These are phyloP conservation scores for Scytalidium sp. DNA, from an alignment of 2,329 filamentous ascomycete genomes.

Conservation along the genomic window DNA sequence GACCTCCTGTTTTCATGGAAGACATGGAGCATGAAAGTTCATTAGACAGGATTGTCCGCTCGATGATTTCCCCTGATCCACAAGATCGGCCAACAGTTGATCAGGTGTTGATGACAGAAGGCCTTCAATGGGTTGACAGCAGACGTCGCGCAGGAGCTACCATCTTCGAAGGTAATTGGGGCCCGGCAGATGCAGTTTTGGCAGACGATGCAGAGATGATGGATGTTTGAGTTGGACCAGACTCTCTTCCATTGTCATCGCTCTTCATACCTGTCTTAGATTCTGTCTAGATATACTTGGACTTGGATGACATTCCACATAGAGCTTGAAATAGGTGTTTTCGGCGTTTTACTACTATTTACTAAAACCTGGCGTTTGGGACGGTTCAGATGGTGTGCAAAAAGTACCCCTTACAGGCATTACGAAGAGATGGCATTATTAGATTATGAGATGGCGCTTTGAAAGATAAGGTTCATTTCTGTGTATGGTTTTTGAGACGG, in stretches of 20 bases:
- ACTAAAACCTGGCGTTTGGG: neutral
- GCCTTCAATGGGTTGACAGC: slow-evolving; percentile 74
- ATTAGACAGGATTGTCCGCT: slow-evolving; percentile 78
- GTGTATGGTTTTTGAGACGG: neutral
- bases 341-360: slow-evolving; percentile 14
- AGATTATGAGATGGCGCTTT: neutral
- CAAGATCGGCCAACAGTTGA: slow-evolving; percentile 69
- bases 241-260: slow-evolving; percentile 13
- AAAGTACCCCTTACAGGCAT: neutral
- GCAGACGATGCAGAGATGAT: slow-evolving; percentile 34
- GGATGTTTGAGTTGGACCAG: slow-evolving; percentile 25
- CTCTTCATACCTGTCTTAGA: slow-evolving; percentile 14
- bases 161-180: slow-evolving; percentile 94
- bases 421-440: neutral
- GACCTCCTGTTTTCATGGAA: slow-evolving; percentile 88
- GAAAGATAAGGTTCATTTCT: neutral
- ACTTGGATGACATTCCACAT: slow-evolving; percentile 21
- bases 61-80: slow-evolving; percentile 82
- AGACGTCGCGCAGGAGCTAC: slow-evolving; percentile 86
- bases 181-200: slow-evolving; percentile 59
- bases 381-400: neutral
- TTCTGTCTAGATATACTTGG: slow-evolving; percentile 26
- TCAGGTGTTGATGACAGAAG: slow-evolving; percentile 69
- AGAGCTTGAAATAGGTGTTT: slow-evolving; percentile 17
- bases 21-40: slow-evolving; percentile 69